A percentile compares a stretch with the other conserved stretches of the same genome.
Conservation (phyloP, 371 early-diverging fungal genomes). For the Apophysomyces ossiformis region DNA sequence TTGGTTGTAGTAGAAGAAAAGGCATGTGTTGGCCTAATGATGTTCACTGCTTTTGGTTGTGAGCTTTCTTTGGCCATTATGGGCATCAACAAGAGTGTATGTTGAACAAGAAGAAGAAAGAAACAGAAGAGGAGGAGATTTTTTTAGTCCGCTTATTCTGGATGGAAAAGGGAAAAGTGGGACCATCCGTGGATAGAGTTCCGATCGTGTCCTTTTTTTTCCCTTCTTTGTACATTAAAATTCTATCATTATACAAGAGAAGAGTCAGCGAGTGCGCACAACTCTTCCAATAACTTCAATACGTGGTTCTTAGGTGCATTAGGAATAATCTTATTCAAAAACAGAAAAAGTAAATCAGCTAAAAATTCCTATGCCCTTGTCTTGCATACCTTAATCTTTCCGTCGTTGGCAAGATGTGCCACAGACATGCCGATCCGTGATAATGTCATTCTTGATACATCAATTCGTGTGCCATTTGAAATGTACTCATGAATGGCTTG, state of each 20-base stretch:
- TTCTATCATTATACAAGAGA: neutral
- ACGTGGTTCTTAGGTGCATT: conserved; percentile 1
- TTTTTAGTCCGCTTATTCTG: neutral
- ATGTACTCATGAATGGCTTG: conserved; percentile 8
- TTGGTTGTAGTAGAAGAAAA: conserved; percentile 14
- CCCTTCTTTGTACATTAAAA: neutral
- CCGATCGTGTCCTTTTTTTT: neutral
- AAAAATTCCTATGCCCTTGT: neutral
- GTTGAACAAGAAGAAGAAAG: conserved; percentile 1
- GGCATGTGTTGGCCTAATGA: conserved; percentile 21
- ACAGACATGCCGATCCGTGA: conserved; percentile 14
- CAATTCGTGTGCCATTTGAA: neutral
- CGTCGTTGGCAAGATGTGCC: conserved; percentile 13
- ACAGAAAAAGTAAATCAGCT: too few species aligned
- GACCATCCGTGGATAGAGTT: conserved; percentile 3
- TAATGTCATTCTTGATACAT: neutral
- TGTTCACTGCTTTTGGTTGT: conserved; percentile 23
- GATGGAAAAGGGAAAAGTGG: conserved; percentile 2
- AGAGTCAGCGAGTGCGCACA: neutral
- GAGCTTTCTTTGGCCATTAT: conserved; percentile 13
- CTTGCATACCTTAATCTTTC: conserved; percentile 15
- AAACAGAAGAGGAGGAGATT: neutral
- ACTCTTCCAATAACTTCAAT: conserved; percentile 3
- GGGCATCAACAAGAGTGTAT: neutral
- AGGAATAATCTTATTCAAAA: conserved; percentile 1